Evolutionary conservation across 208 protist genomes (phyloP).

Genomic region (Phytomonas francai): DNA sequence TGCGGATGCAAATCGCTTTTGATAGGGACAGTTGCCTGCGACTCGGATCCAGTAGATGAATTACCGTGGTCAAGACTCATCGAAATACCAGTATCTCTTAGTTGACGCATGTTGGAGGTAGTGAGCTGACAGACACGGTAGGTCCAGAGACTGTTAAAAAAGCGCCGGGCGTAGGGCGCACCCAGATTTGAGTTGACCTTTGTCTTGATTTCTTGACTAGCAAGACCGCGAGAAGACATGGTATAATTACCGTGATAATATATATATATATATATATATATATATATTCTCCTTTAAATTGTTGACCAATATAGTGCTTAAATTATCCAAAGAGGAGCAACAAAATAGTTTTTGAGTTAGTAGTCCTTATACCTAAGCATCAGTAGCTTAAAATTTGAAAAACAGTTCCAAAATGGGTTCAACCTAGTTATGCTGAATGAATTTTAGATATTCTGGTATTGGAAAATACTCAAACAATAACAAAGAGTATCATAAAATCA

Average conservation of each 20-base stretch:
- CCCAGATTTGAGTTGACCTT: constrained; percentile 65
- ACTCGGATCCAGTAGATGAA: constrained; percentile 7
- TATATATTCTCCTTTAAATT: too few species aligned
- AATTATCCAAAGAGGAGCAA: constrained; percentile 9
- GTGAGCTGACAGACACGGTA: constrained; percentile 79
- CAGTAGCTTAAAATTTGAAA: neutral
- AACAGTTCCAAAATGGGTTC: neutral
- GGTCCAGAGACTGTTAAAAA: constrained; percentile 71
- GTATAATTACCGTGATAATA: constrained; percentile 7
- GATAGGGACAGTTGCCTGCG: constrained; percentile 28
- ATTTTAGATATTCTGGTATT: neutral
- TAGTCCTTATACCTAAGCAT: neutral
- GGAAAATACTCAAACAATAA: constrained; percentile 14
- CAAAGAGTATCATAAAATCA: constrained; percentile 15
- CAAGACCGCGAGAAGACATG: constrained; percentile 34
- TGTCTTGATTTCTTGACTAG: constrained; percentile 54
- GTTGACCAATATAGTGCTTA: neutral
- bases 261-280: constrained; percentile 4
- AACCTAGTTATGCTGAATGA: neutral
- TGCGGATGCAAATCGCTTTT: constrained; percentile 81
- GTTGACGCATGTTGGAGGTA: constrained; percentile 47
- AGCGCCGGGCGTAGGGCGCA: constrained; percentile 48
- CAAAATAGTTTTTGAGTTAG: neutral
- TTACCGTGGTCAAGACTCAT: constrained; percentile 30
- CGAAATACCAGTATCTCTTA: constrained; percentile 44